Evolutionary conservation across 768 basidiomycete species (phyloP), one percentile per base, ranked within the genome.

Genomic region (Agaricus blazei): DNA sequence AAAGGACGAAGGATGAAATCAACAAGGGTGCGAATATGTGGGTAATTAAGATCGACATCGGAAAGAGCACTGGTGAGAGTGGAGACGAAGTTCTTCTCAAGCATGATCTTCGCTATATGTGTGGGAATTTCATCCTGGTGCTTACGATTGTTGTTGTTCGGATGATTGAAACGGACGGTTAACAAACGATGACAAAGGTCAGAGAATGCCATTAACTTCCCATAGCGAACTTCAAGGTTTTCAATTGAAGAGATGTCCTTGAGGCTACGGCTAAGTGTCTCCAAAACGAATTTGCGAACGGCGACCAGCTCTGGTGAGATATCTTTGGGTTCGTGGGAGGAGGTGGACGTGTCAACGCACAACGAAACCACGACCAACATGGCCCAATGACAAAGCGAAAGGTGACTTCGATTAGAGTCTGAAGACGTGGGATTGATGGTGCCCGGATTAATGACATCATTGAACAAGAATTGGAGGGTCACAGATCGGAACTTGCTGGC

Each of bases 41-140:
- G 97, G 70, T 93, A 98, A 66, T 97, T 97, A 38, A 98, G 81
- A 65, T 99, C 97, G 41, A 96, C 84, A 51, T 99, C 97, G 4
- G 90, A 85, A 15, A 98, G 77, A 9, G 93, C 88, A 42, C 77
- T 87, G 0, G 97, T 98, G 36, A 99, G 74, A 1, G 87, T 85
- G 3, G 88, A 80, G 14, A 98, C 97, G 60, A 92, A 95, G 65
- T 91, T 91, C 75, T 98, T 98, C 77, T 99, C 97, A 49, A 99
- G 72, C 97, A 99, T 99, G 59, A 95, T 81, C 73, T 98, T 98
- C 23, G 96, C 93, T 51, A 98, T 81, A 58, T 97, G 95, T 7
- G 94, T 87, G 3, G 88, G 87, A n/a, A 79, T 79, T 48, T 93
- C 96, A 45, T 84, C 84, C 54, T 79, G 76, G 40, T 77, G 74